Conservation (phyloP, 1,139 yeast genomes). For the Lipomyces yarrowii region DNA sequence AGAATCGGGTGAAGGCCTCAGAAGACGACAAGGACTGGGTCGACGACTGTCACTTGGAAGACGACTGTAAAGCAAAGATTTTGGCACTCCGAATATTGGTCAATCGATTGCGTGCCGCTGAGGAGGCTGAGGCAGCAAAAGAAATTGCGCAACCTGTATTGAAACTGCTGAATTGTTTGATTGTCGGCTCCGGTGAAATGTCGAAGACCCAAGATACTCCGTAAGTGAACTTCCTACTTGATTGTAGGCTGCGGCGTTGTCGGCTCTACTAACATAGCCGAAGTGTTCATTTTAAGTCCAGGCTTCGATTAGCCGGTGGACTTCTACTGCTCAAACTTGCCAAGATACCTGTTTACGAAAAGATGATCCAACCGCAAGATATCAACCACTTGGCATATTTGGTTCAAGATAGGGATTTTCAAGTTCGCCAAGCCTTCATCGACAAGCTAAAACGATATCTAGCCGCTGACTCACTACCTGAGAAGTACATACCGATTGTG, state of each 20-base stretch:
- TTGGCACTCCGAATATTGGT: conserved; percentile 62
- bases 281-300: conserved; percentile 53
- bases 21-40: conserved; percentile 52
- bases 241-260: neutral
- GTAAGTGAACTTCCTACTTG: conserved; percentile 2
- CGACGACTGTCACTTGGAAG: conserved; percentile 50
- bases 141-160: conserved; percentile 62
- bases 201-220: conserved; percentile 66
- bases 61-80: conserved; percentile 47
- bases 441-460: conserved; percentile 56
- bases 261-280: neutral
- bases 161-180: conserved; percentile 64
- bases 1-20: conserved; percentile 43
- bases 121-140: conserved; percentile 44
- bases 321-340: conserved; percentile 65
- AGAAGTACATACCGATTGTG: conserved; percentile 64
- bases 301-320: conserved; percentile 72
- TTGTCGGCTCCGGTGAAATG: conserved; percentile 83
- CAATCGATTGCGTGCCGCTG: conserved; percentile 60
- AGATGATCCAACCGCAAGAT: conserved; percentile 55
- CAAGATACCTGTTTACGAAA: conserved; percentile 55
- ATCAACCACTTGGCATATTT: conserved; percentile 59
- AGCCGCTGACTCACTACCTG: conserved; percentile 58
- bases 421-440: conserved; percentile 60
- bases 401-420: conserved; percentile 65